Evolutionary conservation across 2,329 filamentous ascomycete species (phyloP).

Genomic region (Pseudogymnoascus sp.): DNA sequence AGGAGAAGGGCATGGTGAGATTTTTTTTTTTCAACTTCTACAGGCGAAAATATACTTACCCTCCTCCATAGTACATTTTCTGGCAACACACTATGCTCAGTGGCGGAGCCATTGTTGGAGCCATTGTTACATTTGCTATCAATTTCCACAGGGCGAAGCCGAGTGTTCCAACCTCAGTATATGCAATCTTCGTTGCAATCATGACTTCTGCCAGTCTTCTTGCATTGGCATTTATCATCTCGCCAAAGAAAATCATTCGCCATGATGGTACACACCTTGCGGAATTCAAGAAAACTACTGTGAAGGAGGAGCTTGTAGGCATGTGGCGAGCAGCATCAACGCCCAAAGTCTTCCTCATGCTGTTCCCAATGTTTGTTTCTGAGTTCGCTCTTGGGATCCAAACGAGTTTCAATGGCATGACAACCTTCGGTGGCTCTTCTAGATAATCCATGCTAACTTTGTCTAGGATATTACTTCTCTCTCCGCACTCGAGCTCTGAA

Average conservation of each 20-base stretch:
- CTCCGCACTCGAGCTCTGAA: constrained; percentile 20
- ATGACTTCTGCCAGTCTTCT: constrained; percentile 17
- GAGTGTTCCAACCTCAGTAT: constrained; percentile 17
- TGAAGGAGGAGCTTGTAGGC: constrained; percentile 16
- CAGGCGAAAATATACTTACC: constrained; percentile 10
- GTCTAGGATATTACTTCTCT: constrained; percentile 18
- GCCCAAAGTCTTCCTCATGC: constrained; percentile 17
- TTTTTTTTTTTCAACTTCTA: background rate
- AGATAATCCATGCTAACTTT: background rate
- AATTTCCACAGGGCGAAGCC: constrained; percentile 10
- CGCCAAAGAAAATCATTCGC: constrained; percentile 23
- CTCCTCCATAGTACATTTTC: constrained; percentile 5
- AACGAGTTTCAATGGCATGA: constrained; percentile 16
- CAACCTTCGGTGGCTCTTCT: background rate
- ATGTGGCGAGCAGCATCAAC: constrained; percentile 15
- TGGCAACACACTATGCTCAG: constrained; percentile 12
- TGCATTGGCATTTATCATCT: constrained; percentile 21
- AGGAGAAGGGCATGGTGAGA: constrained; percentile 17
- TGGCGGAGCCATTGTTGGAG: constrained; percentile 17
- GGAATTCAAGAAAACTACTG: constrained; percentile 16
- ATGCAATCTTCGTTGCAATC: constrained; percentile 20
- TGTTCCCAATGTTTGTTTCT: constrained; percentile 20
- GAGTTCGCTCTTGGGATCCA: constrained; percentile 17
- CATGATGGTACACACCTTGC: constrained; percentile 17
- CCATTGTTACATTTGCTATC: constrained; percentile 16